Percentiles rank a stretch among this genome's conserved stretches.
These are phyloP conservation scores for Neurospora cerealis DNA, from an alignment of 495 filamentous ascomycete genomes.

Conservation along the genomic window DNA sequence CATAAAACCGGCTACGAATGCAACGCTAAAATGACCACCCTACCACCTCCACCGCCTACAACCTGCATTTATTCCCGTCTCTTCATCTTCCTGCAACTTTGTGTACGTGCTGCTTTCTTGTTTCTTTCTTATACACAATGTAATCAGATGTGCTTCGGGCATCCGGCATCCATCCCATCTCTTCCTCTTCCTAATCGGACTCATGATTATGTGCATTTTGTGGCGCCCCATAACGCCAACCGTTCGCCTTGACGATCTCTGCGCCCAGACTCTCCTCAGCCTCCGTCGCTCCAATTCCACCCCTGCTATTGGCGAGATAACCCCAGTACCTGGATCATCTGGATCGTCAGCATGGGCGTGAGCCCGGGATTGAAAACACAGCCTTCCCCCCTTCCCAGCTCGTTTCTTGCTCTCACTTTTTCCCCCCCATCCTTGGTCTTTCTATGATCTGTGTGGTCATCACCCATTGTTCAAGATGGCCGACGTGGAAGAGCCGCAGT, in stretches of 20 bases:
- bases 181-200: neutral
- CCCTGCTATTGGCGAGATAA: neutral
- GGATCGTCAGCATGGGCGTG: neutral
- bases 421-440: neutral
- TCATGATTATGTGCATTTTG: neutral
- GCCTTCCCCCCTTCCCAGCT: neutral
- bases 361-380: neutral
- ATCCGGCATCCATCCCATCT: neutral
- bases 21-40: neutral
- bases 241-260: neutral
- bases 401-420: neutral
- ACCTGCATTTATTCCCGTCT: no score
- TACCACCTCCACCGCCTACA: neutral
- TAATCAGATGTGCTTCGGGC: neutral
- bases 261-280: neutral
- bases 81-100: neutral
- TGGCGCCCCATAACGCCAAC: neutral
- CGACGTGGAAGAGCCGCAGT: constrained; percentile 44
- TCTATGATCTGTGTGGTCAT: neutral
- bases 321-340: neutral
- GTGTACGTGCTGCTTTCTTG: neutral
- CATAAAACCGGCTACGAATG: neutral
- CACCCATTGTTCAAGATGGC: constrained; percentile 28
- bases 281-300: neutral
- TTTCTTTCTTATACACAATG: neutral